These are phyloP conservation scores for Stephania yunnanensis DNA, from an alignment of 164 flowering plant genomes.

Conservation along the genomic window DNA sequence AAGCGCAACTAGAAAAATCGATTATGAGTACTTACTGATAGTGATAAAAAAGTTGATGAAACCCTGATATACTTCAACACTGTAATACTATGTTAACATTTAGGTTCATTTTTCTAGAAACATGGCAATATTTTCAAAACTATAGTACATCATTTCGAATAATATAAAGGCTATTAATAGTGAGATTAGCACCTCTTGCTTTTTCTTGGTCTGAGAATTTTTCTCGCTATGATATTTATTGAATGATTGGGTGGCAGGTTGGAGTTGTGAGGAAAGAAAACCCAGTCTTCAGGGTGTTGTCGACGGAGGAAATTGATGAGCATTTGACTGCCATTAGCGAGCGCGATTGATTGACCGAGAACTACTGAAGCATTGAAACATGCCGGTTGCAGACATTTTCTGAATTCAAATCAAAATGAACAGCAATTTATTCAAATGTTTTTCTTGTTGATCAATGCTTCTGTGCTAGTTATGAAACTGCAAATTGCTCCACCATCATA, in stretches of 20 bases:
- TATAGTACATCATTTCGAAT: no score
- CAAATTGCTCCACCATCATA: neutral
- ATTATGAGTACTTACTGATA: no score
- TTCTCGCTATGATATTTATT: neutral
- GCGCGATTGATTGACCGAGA: slow-evolving; percentile 31
- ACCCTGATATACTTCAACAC: no score
- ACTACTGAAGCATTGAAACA: neutral
- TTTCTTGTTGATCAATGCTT: neutral
- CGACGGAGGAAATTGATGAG: slow-evolving; percentile 55
- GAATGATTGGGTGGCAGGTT: slow-evolving; percentile 28
- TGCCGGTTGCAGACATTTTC: neutral
- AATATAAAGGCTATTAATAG: no score
- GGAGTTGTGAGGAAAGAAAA: slow-evolving; percentile 46
- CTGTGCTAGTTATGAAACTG: neutral
- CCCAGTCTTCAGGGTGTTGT: slow-evolving; percentile 36
- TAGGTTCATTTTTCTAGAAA: no score
- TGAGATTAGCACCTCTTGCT: neutral
- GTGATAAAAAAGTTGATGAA: no score
- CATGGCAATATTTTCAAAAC: no score
- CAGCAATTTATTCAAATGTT: neutral
- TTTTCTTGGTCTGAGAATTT: neutral
- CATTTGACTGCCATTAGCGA: slow-evolving; percentile 54
- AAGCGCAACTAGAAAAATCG: no score
- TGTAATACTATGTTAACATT: no score
- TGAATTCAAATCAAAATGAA: neutral